Evolutionary conservation across 805 yeast species (phyloP).

Genomic region (Sungouiella blattae): DNA sequence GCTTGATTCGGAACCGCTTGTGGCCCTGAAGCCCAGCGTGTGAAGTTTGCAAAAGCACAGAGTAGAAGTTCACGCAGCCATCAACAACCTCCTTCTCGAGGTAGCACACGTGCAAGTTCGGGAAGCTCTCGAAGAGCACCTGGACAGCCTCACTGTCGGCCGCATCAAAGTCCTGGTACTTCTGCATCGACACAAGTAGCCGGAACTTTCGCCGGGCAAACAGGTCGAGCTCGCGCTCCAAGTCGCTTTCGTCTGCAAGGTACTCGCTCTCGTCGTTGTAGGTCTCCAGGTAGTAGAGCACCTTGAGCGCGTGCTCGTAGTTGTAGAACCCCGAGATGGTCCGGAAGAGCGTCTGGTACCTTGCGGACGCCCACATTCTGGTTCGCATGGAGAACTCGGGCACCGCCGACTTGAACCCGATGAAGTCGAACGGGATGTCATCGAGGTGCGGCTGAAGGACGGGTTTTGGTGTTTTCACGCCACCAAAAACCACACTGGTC

Average conservation of each 20-base stretch:
- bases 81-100: constrained; percentile 47
- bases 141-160: constrained; percentile 69
- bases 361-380: constrained; percentile 80
- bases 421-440: constrained; percentile 66
- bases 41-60: constrained; percentile 53
- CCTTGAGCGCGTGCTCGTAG: constrained; percentile 67
- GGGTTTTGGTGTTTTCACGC: background rate
- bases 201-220: constrained; percentile 78
- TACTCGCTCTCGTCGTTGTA: constrained; percentile 43
- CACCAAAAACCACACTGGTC: background rate
- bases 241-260: constrained; percentile 2
- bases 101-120: constrained; percentile 56
- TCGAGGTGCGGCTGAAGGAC: constrained; percentile 26
- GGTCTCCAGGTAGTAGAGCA: constrained; percentile 65
- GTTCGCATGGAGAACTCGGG: constrained; percentile 67
- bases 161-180: constrained; percentile 59
- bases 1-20: constrained; percentile 52
- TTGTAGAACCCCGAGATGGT: constrained; percentile 84
- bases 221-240: constrained; percentile 19
- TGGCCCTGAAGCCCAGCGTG: constrained; percentile 51
- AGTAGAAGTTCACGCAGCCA: constrained; percentile 48
- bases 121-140: constrained; percentile 67
- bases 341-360: constrained; percentile 80
- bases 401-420: constrained; percentile 68
- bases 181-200: constrained; percentile 84